Base-by-base conservation (phyloP, 257 asterid genomes). In the Jacaranda copaia region DNA sequence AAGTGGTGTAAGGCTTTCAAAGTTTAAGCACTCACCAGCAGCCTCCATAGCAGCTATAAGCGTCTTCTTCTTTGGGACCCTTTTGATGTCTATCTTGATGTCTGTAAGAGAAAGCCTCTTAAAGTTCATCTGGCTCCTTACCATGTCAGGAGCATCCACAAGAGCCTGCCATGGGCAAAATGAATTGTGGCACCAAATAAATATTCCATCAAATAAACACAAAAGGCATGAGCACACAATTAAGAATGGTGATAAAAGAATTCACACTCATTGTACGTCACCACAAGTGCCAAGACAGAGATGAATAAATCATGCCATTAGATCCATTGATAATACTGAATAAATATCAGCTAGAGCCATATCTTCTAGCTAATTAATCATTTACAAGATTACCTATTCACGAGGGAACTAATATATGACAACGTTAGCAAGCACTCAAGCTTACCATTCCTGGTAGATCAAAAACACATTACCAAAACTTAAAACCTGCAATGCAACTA, bases 41-140 rank as follows among this genome's bases (percentile, higher is more conserved):
- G 90, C 90, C 40, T 88, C 90, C 90, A 88, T 88, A 0, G 92
- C 92, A 61, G 81, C 92, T 39, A 84, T 51, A 12, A 88, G 92
- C 15, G 81, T 49, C 68, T 88, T 85, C 88, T 88, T 88, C 82
- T 85, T 88, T 0, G 92, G 92, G 15, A 82, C 86, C 36, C 92
- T 88, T 43, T 80, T 82, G 72, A 88, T 85, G 58, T 88, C 92
- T 4, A 88, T 85, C 75, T 81, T 88, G 70, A 88, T 85, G 68
- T 88, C 90, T 0, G 92, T 88, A 46, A 88, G 88, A 13, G 88
- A 83, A 15, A 88, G 87, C 79, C 92, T 82, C 86, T 88, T 88
- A 84, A 88, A 88, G 82, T 88, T 88, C 87, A 88, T 88, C 71
- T 88, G 90, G 79, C 86, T 78, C 45, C 92, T 67, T 10, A 85